Base-by-base conservation (phyloP, 148 eudicot genomes). In the Silene latifolia region DNA sequence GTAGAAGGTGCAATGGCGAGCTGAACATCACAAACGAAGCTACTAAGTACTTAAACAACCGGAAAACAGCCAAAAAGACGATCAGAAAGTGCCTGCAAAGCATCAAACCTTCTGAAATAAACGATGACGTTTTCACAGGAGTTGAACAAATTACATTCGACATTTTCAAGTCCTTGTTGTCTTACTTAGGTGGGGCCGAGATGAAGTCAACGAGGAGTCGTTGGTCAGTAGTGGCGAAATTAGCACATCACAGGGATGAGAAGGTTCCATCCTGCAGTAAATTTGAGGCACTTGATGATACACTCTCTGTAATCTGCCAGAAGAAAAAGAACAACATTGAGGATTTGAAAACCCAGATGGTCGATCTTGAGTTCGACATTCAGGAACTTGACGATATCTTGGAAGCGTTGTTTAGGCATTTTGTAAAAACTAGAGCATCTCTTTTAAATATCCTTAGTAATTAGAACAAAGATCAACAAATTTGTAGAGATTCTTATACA, bases 391-490 rank as follows among this genome's bases (percentile, higher is more conserved):
- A 67, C 13, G 71, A 67, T 18, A 15, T 48, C 20, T 67, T 67
- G 62, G 47, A 72, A 60, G 57, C 27, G 72, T 39, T 85, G 65
- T 83, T 79, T 9, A 67, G 71, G 21, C 51, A 42, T 44, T 48
- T 67, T 44, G 71, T 67, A n/a, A 67, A 67, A 67, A 67, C 71
- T 67, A 67, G 71, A 67, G 71, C 71, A 44, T 18, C 71, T 42
- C 71, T 67, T 67, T 48, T 67, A 4, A 89, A 89, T 72, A 80
- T 82, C 78, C 82, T 82, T 61, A 87, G 83, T 72, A 77, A 83
- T 74, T 86, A 85, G 74, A 65, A 48, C 54, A 48, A 11, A 48
- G 54, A 9, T 48, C 8, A 48, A 10, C 54, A 48, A 48, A 1
- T 27, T 27, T 27, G 29, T 27, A 27, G 29, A 27, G 29, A 27